Conservation (phyloP, 768 basidiomycete species). For the Plicaturopsis crispa region DNA sequence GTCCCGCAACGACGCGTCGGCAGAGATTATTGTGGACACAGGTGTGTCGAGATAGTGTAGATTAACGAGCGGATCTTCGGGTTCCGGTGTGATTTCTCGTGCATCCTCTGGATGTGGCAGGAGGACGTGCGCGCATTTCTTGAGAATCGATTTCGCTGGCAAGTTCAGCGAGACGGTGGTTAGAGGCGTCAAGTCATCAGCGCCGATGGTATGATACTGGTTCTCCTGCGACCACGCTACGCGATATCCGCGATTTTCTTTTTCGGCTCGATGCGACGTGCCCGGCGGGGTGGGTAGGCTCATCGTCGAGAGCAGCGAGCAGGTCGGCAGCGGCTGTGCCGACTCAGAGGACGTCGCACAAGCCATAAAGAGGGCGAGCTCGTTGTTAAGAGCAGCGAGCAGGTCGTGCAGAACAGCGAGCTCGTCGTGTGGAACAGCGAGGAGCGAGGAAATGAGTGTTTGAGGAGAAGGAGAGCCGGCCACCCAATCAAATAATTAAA, state of each 20-base stretch:
- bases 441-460: slow-evolving; percentile 13
- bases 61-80: slow-evolving; percentile 56
- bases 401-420: slow-evolving; percentile 10
- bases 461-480: slow-evolving; percentile 17
- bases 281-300: slow-evolving; percentile 54
- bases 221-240: slow-evolving; percentile 50
- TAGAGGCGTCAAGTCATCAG: slow-evolving; percentile 8
- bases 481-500: too few relatives aligned
- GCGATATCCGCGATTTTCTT: slow-evolving; percentile 37
- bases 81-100: slow-evolving; percentile 74
- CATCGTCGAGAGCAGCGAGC: slow-evolving; percentile 23
- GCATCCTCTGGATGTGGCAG: slow-evolving; percentile 32
- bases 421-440: slow-evolving; percentile 13
- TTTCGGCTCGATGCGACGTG: slow-evolving; percentile 46
- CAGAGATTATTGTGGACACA: slow-evolving; percentile 46
- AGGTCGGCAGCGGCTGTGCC: slow-evolving; percentile 6
- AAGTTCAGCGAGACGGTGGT: slow-evolving; percentile 29
- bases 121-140: slow-evolving; percentile 30
- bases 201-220: slow-evolving; percentile 27
- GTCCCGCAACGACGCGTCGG: slow-evolving; percentile 35
- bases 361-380: slow-evolving; percentile 3
- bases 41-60: slow-evolving; percentile 60
- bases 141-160: slow-evolving; percentile 66
- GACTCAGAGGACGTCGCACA: slow-evolving; percentile 11
- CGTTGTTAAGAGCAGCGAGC: slow-evolving; percentile 11